Conservation (phyloP, 371 early-diverging fungal genomes). For the Syncephalastrum monosporum region DNA sequence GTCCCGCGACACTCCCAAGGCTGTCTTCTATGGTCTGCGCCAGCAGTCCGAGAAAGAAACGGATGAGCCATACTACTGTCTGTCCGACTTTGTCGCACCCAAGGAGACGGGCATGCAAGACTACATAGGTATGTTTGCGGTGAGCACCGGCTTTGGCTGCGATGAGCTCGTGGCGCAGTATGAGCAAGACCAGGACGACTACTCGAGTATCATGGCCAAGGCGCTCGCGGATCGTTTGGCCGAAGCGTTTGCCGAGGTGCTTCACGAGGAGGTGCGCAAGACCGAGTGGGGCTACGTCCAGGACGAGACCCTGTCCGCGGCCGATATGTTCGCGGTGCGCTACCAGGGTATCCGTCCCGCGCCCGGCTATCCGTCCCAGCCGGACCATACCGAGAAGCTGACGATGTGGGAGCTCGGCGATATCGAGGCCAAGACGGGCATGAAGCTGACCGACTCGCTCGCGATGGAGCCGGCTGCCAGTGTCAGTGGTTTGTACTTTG, state of each 20-base stretch:
- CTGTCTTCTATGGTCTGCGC: conserved; percentile 77
- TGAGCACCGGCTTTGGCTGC: conserved; percentile 86
- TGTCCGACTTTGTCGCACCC: conserved; percentile 91
- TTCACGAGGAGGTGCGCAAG: conserved; percentile 85
- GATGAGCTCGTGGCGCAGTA: conserved; percentile 77
- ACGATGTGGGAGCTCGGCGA: conserved; percentile 88
- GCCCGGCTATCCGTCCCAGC: conserved; percentile 87
- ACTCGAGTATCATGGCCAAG: conserved; percentile 88
- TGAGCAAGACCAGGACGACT: conserved; percentile 82
- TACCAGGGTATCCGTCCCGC: conserved; percentile 94
- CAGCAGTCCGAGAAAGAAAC: conserved; percentile 74
- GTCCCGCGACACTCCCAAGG: conserved; percentile 56
- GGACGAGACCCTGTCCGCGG: conserved; percentile 71
- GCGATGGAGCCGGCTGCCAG: conserved; percentile 92
- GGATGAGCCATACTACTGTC: conserved; percentile 80
- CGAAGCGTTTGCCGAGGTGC: conserved; percentile 86
- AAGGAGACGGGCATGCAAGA: conserved; percentile 70
- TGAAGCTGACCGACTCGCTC: conserved; percentile 83
- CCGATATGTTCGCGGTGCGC: conserved; percentile 82
- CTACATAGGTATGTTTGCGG: conserved; percentile 89
- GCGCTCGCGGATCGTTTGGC: conserved; percentile 92
- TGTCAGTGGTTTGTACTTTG: conserved; percentile 80
- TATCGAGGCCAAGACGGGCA: conserved; percentile 75
- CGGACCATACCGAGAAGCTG: conserved; percentile 89
- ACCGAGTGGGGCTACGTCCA: conserved; percentile 86